A percentile compares a stretch with the other conserved stretches of the same genome.
Conservation (phyloP, 345 rosid genomes). For the Eucalyptus polybractea region DNA sequence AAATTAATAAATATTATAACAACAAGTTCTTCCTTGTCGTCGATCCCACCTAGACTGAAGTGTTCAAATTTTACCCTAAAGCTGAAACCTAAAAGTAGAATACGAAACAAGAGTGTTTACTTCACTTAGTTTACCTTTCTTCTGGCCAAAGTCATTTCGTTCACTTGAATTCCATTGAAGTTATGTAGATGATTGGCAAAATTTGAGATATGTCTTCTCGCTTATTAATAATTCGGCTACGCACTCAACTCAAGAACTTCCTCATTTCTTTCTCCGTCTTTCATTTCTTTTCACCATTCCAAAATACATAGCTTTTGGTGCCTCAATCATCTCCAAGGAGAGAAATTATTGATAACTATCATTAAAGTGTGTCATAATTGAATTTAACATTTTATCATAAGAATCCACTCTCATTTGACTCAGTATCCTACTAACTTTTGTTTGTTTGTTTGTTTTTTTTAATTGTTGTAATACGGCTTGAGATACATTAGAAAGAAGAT, state of each 20-base stretch:
- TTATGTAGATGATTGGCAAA: neutral
- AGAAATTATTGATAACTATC: too few relatives aligned
- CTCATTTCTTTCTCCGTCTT: neutral
- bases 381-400: neutral
- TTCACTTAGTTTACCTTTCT: neutral
- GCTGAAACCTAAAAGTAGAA: neutral
- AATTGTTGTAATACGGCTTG: neutral
- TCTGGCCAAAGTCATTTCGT: neutral
- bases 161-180: neutral
- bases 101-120: neutral
- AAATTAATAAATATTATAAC: too few relatives aligned
- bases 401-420: neutral
- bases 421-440: neutral
- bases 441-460: neutral
- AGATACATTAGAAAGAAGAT: neutral
- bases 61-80: neutral
- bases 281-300: neutral
- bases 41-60: neutral
- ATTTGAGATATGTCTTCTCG: too few relatives aligned
- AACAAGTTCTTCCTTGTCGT: neutral
- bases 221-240: neutral
- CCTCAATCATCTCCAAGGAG: too few relatives aligned
- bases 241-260: neutral
- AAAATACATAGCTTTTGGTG: neutral
- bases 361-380: neutral